Conservation (phyloP, 495 filamentous ascomycete species). For the Paragyromitra xinjiangensis region DNA sequence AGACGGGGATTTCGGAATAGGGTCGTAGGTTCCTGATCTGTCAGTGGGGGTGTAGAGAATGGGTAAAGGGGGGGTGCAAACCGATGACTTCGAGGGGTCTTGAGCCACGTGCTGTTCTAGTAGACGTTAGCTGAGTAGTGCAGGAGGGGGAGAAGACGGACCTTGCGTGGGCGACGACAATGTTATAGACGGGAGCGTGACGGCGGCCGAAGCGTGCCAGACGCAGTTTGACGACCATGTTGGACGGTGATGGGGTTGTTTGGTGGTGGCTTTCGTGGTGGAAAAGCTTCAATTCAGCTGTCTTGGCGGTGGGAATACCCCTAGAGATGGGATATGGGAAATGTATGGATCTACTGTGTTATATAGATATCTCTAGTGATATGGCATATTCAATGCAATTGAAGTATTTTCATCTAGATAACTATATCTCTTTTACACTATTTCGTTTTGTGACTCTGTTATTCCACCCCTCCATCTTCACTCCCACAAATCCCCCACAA, state of each 20-base stretch:
- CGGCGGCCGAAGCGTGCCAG: constrained; percentile 91
- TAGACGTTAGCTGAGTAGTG: background rate
- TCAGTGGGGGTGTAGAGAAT: constrained; percentile 48
- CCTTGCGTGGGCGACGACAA: constrained; percentile 95
- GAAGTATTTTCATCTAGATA: background rate
- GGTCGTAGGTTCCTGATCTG: constrained; percentile 76
- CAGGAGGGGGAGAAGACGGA: constrained; percentile 59
- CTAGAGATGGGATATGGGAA: background rate
- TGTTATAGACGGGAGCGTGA: constrained; percentile 91
- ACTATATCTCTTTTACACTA: background rate
- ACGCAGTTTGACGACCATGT: constrained; percentile 92
- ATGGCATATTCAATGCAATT: background rate
- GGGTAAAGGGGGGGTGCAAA: constrained; percentile 34
- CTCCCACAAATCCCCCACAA: constrained; percentile 3
- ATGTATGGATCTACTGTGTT: constrained; percentile 24
- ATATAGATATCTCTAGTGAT: background rate
- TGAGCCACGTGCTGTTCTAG: constrained; percentile 78
- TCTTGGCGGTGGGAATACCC: constrained; percentile 22
- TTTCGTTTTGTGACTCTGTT: constrained; percentile 49
- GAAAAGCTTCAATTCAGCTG: constrained; percentile 17
- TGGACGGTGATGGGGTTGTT: constrained; percentile 19
- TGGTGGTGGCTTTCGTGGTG: constrained; percentile 5
- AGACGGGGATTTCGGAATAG: constrained; percentile 76
- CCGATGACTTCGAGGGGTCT: constrained; percentile 91
- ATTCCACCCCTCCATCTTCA: constrained; percentile 20